phyloP scores from a whole-genome alignment of 352 stramenopile species.

The Phytopythium aichiense region DNA sequence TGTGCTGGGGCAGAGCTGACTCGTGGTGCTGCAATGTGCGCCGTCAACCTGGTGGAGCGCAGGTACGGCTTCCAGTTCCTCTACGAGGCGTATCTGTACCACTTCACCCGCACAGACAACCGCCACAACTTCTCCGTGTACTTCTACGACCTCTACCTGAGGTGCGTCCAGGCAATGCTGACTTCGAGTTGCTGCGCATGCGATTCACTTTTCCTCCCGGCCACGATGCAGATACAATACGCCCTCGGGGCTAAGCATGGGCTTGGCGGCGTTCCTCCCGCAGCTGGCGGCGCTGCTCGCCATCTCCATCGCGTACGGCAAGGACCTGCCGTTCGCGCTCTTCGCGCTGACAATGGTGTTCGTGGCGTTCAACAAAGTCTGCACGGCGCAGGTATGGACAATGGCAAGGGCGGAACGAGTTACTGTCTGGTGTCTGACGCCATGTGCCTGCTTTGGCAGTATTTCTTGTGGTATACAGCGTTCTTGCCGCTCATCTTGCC shows the following conservation, averaged over 20 bases:
- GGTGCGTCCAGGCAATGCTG: constrained; percentile 16
- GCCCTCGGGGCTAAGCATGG: constrained; percentile 64
- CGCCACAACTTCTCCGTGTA: constrained; percentile 99
- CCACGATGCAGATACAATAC: constrained; percentile 65
- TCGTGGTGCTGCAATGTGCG: neutral
- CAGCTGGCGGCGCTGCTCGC: constrained; percentile 76
- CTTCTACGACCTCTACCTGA: constrained; percentile 99
- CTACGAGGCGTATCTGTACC: constrained; percentile 97
- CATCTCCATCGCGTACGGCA: constrained; percentile 63
- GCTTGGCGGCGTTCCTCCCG: constrained; percentile 79
- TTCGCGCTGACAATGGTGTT: constrained; percentile 99
- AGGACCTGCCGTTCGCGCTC: constrained; percentile 91
- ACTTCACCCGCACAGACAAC: constrained; percentile 97
- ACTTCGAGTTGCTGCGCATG: neutral
- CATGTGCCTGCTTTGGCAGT: constrained; percentile 73
- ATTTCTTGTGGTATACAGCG: constrained; percentile 98
- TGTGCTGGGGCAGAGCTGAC: neutral
- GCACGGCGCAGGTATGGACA: constrained; percentile 71
- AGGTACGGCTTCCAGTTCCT: constrained; percentile 92
- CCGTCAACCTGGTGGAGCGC: neutral
- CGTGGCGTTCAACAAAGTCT: constrained; percentile 97
- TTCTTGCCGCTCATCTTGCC: constrained; percentile 89
- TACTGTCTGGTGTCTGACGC: neutral
- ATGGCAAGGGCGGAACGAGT: neutral
- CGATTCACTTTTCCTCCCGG: neutral